phyloP scores from a whole-genome alignment of 164 flowering plant genomes.

The Stephania cephalantha region DNA sequence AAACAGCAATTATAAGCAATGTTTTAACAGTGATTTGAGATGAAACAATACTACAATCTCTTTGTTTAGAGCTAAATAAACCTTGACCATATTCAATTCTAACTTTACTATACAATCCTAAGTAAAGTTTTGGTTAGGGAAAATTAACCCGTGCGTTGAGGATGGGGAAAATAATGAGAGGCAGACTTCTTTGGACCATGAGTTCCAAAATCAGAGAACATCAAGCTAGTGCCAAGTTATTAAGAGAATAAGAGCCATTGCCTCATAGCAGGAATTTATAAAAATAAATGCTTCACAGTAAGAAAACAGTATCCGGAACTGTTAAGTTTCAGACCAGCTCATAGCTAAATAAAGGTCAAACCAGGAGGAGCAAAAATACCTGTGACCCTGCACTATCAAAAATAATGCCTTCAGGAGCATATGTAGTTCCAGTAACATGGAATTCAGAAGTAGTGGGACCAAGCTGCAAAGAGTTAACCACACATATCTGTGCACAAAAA shows the following conservation, averaged over 20 bases:
- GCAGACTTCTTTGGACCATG: background rate
- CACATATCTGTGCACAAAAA: constrained; percentile 59
- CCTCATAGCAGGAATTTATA: background rate
- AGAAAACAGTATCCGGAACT: background rate
- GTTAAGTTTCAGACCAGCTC: background rate
- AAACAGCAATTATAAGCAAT: background rate
- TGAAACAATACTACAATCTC: background rate
- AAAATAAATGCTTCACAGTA: no score
- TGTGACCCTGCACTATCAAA: constrained; percentile 57
- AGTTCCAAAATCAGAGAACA: background rate
- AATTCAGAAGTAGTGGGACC: constrained; percentile 59
- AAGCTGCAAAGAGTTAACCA: constrained; percentile 49
- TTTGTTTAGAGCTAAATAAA: background rate
- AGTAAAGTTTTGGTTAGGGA: no score
- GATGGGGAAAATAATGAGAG: background rate
- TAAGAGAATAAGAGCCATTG: background rate
- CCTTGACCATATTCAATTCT: background rate
- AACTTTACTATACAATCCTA: background rate
- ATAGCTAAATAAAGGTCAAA: background rate
- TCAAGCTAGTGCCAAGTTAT: background rate
- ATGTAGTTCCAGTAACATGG: constrained; percentile 82
- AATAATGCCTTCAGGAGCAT: constrained; percentile 83
- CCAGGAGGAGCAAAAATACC: constrained; percentile 33
- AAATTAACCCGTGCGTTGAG: no score
- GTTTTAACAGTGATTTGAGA: background rate